These are phyloP conservation scores for Thyridium curvatum DNA, from an alignment of 2,329 filamentous ascomycete genomes.

Conservation along the genomic window DNA sequence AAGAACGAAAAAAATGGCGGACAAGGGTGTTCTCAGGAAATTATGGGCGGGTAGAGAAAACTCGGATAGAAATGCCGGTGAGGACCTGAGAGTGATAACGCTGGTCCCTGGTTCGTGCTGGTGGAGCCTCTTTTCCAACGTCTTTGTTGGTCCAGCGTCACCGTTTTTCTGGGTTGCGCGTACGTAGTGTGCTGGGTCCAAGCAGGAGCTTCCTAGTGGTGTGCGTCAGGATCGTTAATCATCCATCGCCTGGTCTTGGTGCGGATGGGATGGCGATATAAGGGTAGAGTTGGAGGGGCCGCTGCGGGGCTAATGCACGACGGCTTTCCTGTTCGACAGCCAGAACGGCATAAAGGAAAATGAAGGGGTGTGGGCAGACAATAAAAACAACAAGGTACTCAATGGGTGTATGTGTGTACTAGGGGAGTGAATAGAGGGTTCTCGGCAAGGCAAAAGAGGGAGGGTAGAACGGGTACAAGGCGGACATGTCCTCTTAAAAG, in stretches of 20 bases:
- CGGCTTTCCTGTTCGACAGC: neutral
- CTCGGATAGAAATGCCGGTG: neutral
- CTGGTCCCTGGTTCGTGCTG: too few relatives aligned
- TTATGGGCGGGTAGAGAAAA: neutral
- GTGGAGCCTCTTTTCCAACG: too few relatives aligned
- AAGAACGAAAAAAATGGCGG: constrained; percentile 10
- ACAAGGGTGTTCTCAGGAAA: too few relatives aligned
- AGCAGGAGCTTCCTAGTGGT: neutral
- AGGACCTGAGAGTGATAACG: neutral
- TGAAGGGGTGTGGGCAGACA: neutral
- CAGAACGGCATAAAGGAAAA: neutral
- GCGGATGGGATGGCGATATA: neutral
- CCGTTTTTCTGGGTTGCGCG: too few relatives aligned
- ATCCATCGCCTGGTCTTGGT: neutral
- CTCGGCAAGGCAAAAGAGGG: too few relatives aligned
- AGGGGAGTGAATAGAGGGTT: too few relatives aligned
- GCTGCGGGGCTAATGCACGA: constrained; percentile 2
- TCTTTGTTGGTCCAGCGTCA: too few relatives aligned
- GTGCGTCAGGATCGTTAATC: too few relatives aligned
- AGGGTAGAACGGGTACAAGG: too few relatives aligned
- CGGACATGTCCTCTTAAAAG: neutral
- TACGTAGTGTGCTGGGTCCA: too few relatives aligned
- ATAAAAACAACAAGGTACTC: too few relatives aligned
- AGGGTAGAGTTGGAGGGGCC: neutral
- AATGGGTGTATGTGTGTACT: too few relatives aligned